Evolutionary conservation across 768 basidiomycete species (phyloP).

Genomic region (Favolaschia claudopus): DNA sequence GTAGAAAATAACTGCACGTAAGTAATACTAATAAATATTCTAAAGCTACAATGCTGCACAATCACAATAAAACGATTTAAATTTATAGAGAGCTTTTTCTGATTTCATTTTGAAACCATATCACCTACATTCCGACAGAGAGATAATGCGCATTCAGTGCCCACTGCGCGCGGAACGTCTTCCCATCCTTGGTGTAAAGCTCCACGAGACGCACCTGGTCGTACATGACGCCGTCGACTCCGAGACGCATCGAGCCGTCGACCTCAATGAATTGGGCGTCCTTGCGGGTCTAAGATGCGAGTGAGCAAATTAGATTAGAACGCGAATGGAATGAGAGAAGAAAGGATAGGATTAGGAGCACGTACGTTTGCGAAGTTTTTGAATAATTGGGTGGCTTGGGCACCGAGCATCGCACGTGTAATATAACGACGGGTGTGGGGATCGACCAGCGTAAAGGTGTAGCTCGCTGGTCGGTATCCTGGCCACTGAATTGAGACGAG

Average conservation of each 20-base stretch:
- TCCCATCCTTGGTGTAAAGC: slow-evolving; percentile 22
- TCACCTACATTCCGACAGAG: not conserved
- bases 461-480: slow-evolving; percentile 17
- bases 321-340: not conserved
- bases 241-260: not conserved
- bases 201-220: slow-evolving; percentile 22
- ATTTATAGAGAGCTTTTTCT: too few relatives aligned
- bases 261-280: not conserved
- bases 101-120: too few relatives aligned
- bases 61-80: too few relatives aligned
- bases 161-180: slow-evolving; percentile 11
- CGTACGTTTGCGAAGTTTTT: slow-evolving; percentile 18
- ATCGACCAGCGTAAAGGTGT: slow-evolving; percentile 16
- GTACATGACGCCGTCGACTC: slow-evolving; percentile 15
- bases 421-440: slow-evolving; percentile 11
- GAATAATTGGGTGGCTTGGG: slow-evolving; percentile 16
- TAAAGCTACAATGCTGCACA: too few relatives aligned
- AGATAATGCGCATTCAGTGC: slow-evolving; percentile 16
- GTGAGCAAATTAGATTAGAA: not conserved
- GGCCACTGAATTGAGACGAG: slow-evolving; percentile 11
- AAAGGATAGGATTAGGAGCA: not conserved
- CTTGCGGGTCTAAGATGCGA: not conserved
- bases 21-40: too few relatives aligned
- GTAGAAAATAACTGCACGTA: too few relatives aligned
- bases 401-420: slow-evolving; percentile 20